phyloP scores from a whole-genome alignment of 495 filamentous ascomycete species.

The Trichoderma reesei region DNA sequence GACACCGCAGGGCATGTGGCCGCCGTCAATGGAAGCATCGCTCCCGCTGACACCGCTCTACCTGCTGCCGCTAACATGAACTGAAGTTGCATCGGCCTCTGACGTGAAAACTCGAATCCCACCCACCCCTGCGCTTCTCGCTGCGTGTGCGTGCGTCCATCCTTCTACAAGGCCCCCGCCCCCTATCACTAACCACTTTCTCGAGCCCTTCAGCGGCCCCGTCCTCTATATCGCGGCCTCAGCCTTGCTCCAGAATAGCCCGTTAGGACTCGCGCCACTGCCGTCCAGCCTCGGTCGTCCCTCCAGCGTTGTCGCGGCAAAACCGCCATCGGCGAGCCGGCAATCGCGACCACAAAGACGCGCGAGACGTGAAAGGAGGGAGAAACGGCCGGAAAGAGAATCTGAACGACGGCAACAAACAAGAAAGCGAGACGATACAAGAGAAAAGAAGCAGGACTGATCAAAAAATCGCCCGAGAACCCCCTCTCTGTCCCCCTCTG shows the following conservation, averaged over 20 bases:
- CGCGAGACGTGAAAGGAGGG: background rate
- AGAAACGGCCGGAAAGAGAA: background rate
- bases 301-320: background rate
- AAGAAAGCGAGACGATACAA: background rate
- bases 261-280: background rate
- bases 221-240: conserved; percentile 1
- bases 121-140: background rate
- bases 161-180: background rate
- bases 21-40: no score
- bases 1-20: no score
- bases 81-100: no score
- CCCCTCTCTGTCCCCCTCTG: background rate
- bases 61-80: no score
- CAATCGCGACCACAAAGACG: background rate
- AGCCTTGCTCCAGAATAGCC: conserved; percentile 1
- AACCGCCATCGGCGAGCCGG: background rate
- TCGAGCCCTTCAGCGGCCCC: conserved; percentile 5
- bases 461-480: background rate
- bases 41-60: no score
- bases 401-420: background rate
- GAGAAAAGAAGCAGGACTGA: background rate
- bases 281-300: background rate
- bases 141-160: background rate
- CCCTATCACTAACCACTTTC: conserved; percentile 5
- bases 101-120: no score